Evolutionary conservation across 2,329 filamentous ascomycete species (phyloP).

Genomic region (Fonsecaea multimorphosa): DNA sequence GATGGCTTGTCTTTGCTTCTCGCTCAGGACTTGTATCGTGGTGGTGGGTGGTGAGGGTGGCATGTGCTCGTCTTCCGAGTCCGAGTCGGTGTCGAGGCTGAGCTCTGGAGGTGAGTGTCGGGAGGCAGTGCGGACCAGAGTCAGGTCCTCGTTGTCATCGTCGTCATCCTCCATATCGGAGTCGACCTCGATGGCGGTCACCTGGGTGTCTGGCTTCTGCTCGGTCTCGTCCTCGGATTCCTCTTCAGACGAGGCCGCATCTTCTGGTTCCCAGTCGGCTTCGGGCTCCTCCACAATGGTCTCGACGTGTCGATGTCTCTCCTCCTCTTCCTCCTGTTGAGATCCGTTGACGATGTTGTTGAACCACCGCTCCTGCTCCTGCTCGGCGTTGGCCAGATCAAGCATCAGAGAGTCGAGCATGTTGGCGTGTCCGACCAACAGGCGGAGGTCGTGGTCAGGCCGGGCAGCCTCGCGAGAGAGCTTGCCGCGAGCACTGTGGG

Average conservation of each 20-base stretch:
- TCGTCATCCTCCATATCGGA: slow-evolving; percentile 57
- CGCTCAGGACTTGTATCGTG: slow-evolving; percentile 64
- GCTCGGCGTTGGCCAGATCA: slow-evolving; percentile 89
- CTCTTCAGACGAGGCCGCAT: slow-evolving; percentile 61
- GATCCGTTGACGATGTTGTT: slow-evolving; percentile 89
- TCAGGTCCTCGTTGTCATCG: slow-evolving; percentile 67
- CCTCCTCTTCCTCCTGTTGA: slow-evolving; percentile 67
- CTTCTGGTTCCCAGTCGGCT: slow-evolving; percentile 72
- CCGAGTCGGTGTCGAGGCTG: slow-evolving; percentile 68
- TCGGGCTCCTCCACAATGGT: slow-evolving; percentile 74
- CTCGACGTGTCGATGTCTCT: slow-evolving; percentile 81
- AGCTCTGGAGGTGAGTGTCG: slow-evolving; percentile 73
- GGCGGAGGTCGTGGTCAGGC: slow-evolving; percentile 90
- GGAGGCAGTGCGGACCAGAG: slow-evolving; percentile 71
- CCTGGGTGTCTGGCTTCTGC: slow-evolving; percentile 57
- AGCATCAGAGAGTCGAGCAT: slow-evolving; percentile 94
- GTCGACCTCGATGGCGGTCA: slow-evolving; percentile 62
- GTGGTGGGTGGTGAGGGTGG: slow-evolving; percentile 71
- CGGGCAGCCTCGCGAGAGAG: slow-evolving; percentile 89
- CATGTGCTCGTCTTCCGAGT: slow-evolving; percentile 74
- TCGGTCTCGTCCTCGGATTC: slow-evolving; percentile 62
- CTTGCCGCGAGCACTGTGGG: slow-evolving; percentile 95
- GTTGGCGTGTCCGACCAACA: slow-evolving; percentile 97
- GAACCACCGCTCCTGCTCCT: slow-evolving; percentile 97
- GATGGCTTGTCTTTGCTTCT: slow-evolving; percentile 59